A percentile compares a stretch with the other conserved stretches of the same genome.
phyloP scores from a whole-genome alignment of 1,284 basidiomycete genomes.

The Pterulicium gracile region DNA sequence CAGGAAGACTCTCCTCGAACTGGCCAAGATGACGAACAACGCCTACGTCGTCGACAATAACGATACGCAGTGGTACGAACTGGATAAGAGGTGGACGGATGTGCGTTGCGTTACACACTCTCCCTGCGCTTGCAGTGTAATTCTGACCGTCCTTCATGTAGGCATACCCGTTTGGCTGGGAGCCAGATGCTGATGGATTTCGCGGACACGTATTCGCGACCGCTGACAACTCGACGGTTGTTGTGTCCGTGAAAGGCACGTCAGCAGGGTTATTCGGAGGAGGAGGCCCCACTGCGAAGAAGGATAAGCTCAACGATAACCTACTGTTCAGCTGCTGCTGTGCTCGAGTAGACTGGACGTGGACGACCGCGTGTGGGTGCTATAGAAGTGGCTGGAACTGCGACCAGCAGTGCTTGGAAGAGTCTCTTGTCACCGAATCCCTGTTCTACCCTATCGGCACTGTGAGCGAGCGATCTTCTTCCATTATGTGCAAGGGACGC shows the following conservation, averaged over 20 bases:
- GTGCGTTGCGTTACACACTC: no score
- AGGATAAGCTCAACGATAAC: constrained; percentile 94
- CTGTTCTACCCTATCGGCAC: constrained; percentile 85
- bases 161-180: constrained; percentile 90
- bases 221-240: constrained; percentile 74
- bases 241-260: constrained; percentile 93
- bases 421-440: constrained; percentile 71
- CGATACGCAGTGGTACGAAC: constrained; percentile 69
- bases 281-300: constrained; percentile 78
- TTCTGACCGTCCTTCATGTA: constrained; percentile 17
- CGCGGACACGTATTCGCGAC: constrained; percentile 87
- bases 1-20: constrained; percentile 65
- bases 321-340: constrained; percentile 98
- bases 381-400: constrained; percentile 79
- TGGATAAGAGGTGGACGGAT: constrained; percentile 52
- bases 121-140: not conserved
- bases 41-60: constrained; percentile 61
- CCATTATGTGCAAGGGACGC: constrained; percentile 1
- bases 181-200: constrained; percentile 77
- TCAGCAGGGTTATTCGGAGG: constrained; percentile 72
- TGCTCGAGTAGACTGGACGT: constrained; percentile 88
- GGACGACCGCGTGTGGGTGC: constrained; percentile 93
- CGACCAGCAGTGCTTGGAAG: constrained; percentile 73
- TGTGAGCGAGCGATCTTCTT: constrained; percentile 29
- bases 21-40: constrained; percentile 94